These are phyloP conservation scores for Stropharia rugosoannulata DNA, from an alignment of 768 basidiomycete genomes.

Conservation along the genomic window DNA sequence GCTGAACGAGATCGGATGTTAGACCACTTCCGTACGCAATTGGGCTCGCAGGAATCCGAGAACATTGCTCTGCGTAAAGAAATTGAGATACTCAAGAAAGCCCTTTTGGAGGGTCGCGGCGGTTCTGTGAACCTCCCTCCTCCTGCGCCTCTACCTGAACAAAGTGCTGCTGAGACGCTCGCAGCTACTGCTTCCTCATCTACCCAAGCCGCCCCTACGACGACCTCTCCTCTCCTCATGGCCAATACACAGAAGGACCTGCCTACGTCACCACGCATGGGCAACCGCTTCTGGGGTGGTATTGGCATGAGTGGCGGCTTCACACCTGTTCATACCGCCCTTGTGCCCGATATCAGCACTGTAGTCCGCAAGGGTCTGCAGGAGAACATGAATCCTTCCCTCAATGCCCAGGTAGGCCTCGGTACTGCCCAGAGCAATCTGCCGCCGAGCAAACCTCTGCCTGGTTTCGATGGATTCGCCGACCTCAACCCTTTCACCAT, in stretches of 20 bases:
- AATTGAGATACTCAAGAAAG: slow-evolving; percentile 70
- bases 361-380: slow-evolving; percentile 39
- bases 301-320: slow-evolving; percentile 50
- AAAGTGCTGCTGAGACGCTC: slow-evolving; percentile 36
- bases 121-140: slow-evolving; percentile 47
- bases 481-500: slow-evolving; percentile 85
- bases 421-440: slow-evolving; percentile 13
- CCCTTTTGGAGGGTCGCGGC: slow-evolving; percentile 69
- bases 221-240: slow-evolving; percentile 38
- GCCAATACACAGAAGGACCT: slow-evolving; percentile 81
- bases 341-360: slow-evolving; percentile 65
- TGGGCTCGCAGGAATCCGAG: slow-evolving; percentile 77
- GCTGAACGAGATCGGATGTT: slow-evolving; percentile 90
- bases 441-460: slow-evolving; percentile 20
- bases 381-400: slow-evolving; percentile 78
- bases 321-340: slow-evolving; percentile 82
- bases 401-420: slow-evolving; percentile 40
- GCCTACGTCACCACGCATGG: slow-evolving; percentile 57
- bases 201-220: slow-evolving; percentile 16
- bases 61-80: slow-evolving; percentile 82
- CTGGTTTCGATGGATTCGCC: slow-evolving; percentile 73
- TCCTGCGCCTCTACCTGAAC: slow-evolving; percentile 44
- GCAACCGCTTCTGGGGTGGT: slow-evolving; percentile 80
- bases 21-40: slow-evolving; percentile 81
- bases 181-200: slow-evolving; percentile 21